Base-by-base conservation (phyloP, 345 rosid genomes). In the Arabidopsis arenosa region DNA sequence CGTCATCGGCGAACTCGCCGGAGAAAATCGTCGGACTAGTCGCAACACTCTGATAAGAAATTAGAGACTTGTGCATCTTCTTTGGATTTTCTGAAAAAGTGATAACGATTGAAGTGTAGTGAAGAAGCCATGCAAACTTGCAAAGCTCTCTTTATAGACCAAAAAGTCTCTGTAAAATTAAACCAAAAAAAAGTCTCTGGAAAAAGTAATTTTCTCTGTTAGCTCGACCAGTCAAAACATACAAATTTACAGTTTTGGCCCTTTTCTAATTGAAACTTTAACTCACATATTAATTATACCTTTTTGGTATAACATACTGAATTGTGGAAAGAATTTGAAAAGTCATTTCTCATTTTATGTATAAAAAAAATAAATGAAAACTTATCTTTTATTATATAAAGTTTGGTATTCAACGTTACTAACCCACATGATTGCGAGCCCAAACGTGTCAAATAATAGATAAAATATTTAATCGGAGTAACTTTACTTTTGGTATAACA, bases 1-100 rank as follows among this genome's bases (percentile, higher is more conserved):
- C 21, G 33, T 76, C 65, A 11, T 76, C 70, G 26, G 70, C 36
- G 35, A 69, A 76, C 2, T 69, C 26, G 6, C 44, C 21, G 11
- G 59, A 11, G 57, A 14, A 7, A 0, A 30, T 8, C n/a, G 7
- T 11, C 0, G 57, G 63, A 41, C 14, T 49, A 17, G 1, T 45
- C 4, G 43, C 43, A 3, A 12, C 43, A 39, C 37, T 39, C 26
- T 3, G n/a, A 71, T n/a, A 21, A 62, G 75, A 69, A 74, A 43
- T 68, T 3, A 14, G 3, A 32, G 39, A 53, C 13, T 13, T 33
- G 1, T 32, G 0, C n/a, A 37, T 9, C 5, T 41, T 45, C 5
- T 30, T n/a, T 4, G 3, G 14, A 6, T 9, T 53, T 68, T 60
- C 9, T 39, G 52, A 2, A 23, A 9, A 53, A 49, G n/a, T 39